Evolutionary conservation across 2,329 filamentous ascomycete genomes (phyloP).

Genomic region (Rutstroemia sp.): DNA sequence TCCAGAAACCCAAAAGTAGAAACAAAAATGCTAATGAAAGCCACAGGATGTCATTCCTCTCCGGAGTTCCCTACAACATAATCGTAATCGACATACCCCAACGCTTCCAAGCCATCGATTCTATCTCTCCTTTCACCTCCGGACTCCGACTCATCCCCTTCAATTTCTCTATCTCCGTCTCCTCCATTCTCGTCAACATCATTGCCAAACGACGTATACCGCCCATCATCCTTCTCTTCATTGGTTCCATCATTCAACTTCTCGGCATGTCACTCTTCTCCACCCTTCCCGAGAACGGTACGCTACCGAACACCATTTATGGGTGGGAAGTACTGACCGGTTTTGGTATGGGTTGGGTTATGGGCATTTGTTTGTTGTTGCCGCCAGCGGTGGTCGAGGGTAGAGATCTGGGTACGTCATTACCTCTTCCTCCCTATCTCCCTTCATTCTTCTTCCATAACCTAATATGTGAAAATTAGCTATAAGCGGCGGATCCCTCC

Average conservation of each 20-base stretch:
- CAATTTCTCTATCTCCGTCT: neutral
- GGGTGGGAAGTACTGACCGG: constrained; percentile 34
- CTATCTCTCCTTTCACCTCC: neutral
- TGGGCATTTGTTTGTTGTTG: neutral
- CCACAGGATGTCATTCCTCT: neutral
- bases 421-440: neutral
- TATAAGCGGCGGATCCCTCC: neutral
- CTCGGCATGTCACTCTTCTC: neutral
- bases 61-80: neutral
- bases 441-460: neutral
- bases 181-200: neutral
- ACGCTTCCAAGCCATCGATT: neutral
- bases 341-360: neutral
- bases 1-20: neutral
- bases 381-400: neutral
- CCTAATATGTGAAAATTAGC: neutral
- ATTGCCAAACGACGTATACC: neutral
- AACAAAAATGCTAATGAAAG: neutral
- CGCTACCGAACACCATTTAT: neutral
- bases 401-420: neutral
- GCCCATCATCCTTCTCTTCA: neutral
- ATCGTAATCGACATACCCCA: neutral
- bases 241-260: neutral
- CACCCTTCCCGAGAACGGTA: neutral
- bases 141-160: neutral